Evolutionary conservation across 2,329 filamentous ascomycete species (phyloP).

Genomic region (Nigrograna mackinnonii): DNA sequence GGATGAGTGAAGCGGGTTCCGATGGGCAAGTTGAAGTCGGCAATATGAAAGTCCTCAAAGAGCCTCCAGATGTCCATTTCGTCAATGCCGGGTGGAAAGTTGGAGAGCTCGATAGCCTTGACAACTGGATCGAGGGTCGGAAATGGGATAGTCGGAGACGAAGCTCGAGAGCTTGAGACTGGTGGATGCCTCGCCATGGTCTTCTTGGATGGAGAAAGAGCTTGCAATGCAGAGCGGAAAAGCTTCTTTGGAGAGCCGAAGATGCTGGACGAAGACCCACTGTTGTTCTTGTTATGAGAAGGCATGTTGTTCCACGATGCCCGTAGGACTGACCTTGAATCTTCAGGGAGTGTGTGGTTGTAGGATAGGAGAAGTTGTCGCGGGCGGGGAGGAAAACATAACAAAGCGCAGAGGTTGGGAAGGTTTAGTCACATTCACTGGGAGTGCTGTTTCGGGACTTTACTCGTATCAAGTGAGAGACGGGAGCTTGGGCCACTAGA

Average conservation of each 20-base stretch:
- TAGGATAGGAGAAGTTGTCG: too few relatives aligned
- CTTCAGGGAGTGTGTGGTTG: too few relatives aligned
- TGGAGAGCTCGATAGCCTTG: background rate
- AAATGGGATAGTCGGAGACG: background rate
- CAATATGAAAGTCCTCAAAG: slow-evolving; percentile 1
- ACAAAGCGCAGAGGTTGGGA: too few relatives aligned
- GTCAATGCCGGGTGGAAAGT: background rate
- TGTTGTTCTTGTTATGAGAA: too few relatives aligned
- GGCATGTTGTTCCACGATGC: too few relatives aligned
- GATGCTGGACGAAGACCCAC: background rate
- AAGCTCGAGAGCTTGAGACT: background rate
- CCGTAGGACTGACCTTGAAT: too few relatives aligned
- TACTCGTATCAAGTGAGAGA: too few relatives aligned
- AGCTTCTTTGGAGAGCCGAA: background rate
- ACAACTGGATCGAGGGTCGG: background rate
- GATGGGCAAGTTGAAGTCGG: background rate
- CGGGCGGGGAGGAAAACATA: too few relatives aligned
- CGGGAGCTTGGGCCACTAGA: too few relatives aligned
- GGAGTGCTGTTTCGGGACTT: too few relatives aligned
- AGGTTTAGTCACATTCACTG: too few relatives aligned
- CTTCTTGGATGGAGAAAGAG: background rate
- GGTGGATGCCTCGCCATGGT: background rate
- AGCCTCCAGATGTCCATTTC: background rate
- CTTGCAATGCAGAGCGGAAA: background rate
- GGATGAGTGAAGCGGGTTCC: background rate